Evolutionary conservation across 495 filamentous ascomycete genomes (phyloP).

Genomic region (Aspergillus kassunensis): DNA sequence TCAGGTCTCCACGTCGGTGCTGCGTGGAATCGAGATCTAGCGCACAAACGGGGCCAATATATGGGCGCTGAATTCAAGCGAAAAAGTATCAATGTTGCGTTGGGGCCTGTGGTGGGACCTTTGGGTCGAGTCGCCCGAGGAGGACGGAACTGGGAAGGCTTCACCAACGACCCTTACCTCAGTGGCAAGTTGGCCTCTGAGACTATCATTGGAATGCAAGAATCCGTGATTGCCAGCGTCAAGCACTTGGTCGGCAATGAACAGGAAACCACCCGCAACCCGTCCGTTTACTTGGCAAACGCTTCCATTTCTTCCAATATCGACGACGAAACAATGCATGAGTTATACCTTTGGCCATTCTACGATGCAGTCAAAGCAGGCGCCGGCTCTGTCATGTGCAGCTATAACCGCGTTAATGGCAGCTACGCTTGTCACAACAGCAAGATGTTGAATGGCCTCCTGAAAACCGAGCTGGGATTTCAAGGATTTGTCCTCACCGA

Average conservation of each 20-base stretch:
- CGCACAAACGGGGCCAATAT: constrained; percentile 38
- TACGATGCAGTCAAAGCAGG: constrained; percentile 52
- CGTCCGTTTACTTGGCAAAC: constrained; percentile 22
- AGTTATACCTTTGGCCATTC: constrained; percentile 66
- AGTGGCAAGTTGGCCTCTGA: constrained; percentile 59
- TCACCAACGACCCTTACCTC: constrained; percentile 67
- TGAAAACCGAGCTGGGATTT: constrained; percentile 60
- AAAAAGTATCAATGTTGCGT: constrained; percentile 52
- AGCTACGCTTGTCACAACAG: constrained; percentile 66
- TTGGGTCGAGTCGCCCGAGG: constrained; percentile 71
- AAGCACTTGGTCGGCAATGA: constrained; percentile 73
- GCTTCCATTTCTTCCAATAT: constrained; percentile 56
- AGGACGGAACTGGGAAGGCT: constrained; percentile 85
- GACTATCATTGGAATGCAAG: constrained; percentile 56
- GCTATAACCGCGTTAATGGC: constrained; percentile 60
- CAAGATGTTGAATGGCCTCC: constrained; percentile 50
- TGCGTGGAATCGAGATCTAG: constrained; percentile 48
- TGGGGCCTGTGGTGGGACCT: constrained; percentile 56
- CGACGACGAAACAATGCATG: constrained; percentile 69
- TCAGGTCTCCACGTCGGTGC: constrained; percentile 55
- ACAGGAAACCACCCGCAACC: constrained; percentile 70
- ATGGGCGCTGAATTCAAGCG: constrained; percentile 57
- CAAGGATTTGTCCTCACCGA: constrained; percentile 53
- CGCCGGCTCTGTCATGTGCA: constrained; percentile 54
- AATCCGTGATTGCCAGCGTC: constrained; percentile 36